Conservation (phyloP, 2,329 filamentous ascomycete species). For the Exutisphaerella laricina region DNA sequence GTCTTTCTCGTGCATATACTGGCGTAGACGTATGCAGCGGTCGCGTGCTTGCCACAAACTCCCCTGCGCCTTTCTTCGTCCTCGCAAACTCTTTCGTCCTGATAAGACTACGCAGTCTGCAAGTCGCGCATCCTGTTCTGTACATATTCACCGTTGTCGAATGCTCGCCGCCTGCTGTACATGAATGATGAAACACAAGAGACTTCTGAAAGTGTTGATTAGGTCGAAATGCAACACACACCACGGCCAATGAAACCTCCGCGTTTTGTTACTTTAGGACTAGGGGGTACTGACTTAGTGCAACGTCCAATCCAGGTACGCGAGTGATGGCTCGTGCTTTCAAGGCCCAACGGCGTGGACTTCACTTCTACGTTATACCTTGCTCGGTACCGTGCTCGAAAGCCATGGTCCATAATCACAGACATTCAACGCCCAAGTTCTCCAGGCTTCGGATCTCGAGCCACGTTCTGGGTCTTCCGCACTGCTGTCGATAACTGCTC, state of each 20-base stretch:
- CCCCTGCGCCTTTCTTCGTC: neutral
- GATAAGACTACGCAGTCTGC: slow-evolving; percentile 7
- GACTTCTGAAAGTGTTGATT: no score
- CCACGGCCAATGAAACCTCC: neutral
- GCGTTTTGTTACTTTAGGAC: neutral
- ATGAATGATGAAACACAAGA: no score
- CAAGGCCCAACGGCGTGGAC: neutral
- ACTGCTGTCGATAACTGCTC: neutral
- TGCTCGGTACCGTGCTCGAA: neutral
- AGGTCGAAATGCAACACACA: neutral
- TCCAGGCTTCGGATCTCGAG: neutral
- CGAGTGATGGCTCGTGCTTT: neutral
- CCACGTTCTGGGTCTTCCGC: neutral
- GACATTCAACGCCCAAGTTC: neutral
- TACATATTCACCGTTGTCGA: neutral
- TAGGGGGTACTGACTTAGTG: no score
- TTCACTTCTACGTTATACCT: neutral
- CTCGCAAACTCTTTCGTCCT: slow-evolving; percentile 4
- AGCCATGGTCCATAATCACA: no score
- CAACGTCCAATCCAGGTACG: no score
- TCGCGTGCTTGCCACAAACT: neutral
- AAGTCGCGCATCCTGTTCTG: slow-evolving; percentile 2
- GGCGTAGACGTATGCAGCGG: no score
- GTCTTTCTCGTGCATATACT: no score
- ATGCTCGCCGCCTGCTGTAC: no score